A percentile compares a stretch with the other conserved stretches of the same genome.
Evolutionary conservation across 1,284 basidiomycete species (phyloP).

Genomic region (Mycena sp.): DNA sequence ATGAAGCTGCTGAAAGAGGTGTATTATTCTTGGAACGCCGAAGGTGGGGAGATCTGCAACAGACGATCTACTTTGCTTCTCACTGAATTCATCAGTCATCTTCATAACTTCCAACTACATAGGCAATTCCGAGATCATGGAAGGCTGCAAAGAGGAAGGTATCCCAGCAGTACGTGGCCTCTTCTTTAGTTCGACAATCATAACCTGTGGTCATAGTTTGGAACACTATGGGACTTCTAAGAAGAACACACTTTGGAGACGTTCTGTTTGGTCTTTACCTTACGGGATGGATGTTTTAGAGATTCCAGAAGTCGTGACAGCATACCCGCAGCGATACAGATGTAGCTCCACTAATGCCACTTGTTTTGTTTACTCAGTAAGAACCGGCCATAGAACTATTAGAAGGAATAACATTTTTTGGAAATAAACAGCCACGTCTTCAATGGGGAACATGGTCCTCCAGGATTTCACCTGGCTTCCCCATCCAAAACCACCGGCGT

Average conservation of each 20-base stretch:
- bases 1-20: slow-evolving; percentile 79
- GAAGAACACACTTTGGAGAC: not conserved
- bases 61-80: slow-evolving; percentile 50
- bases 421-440: slow-evolving; percentile 33
- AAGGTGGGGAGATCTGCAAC: slow-evolving; percentile 39
- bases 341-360: slow-evolving; percentile 19
- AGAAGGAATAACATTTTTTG: slow-evolving; percentile 6
- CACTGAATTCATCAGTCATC: slow-evolving; percentile 59
- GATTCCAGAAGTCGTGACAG: not conserved
- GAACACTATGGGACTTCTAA: slow-evolving; percentile 35
- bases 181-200: not conserved
- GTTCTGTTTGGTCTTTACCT: not conserved
- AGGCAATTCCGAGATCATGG: slow-evolving; percentile 75
- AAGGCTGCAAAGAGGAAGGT: slow-evolving; percentile 68
- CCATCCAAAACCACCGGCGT: slow-evolving; percentile 86
- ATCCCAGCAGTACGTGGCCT: slow-evolving; percentile 56
- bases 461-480: slow-evolving; percentile 70
- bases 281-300: slow-evolving; percentile 22
- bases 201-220: slow-evolving; percentile 47
- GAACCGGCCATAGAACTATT: slow-evolving; percentile 5
- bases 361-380: slow-evolving; percentile 13
- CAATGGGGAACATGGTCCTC: slow-evolving; percentile 57
- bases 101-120: slow-evolving; percentile 74
- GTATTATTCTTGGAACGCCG: slow-evolving; percentile 36
- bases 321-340: slow-evolving; percentile 1